These are phyloP conservation scores for Carex scoparia DNA, from an alignment of 176 grass and related monocot genomes.

Conservation along the genomic window DNA sequence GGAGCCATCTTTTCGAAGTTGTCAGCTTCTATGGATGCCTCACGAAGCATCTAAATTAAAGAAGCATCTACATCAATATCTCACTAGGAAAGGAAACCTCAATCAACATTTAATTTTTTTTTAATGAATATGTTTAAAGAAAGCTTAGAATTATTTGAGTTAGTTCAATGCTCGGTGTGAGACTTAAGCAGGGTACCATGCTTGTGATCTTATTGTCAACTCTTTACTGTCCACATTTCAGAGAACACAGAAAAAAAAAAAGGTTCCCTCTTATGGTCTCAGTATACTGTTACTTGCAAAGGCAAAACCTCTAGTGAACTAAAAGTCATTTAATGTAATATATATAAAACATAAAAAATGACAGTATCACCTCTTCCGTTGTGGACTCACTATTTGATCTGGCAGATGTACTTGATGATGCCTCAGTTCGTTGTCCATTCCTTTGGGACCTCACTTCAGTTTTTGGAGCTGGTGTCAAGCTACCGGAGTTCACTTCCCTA, in stretches of 20 bases:
- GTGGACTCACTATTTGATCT: neutral
- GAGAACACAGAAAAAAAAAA: neutral
- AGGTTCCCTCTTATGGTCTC: neutral
- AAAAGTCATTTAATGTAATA: too few species aligned
- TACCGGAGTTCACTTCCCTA: too few species aligned
- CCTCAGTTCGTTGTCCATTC: too few species aligned
- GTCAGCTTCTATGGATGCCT: constrained; percentile 26
- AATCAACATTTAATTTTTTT: too few species aligned
- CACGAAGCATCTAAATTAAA: constrained; percentile 36
- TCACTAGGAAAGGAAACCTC: neutral
- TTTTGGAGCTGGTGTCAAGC: too few species aligned
- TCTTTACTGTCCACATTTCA: neutral
- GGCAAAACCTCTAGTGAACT: neutral
- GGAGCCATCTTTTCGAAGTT: constrained; percentile 35
- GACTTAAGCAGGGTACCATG: neutral
- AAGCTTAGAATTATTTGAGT: neutral
- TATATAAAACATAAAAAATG: neutral
- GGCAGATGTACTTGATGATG: neutral
- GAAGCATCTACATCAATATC: constrained; percentile 22
- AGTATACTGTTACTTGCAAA: neutral
- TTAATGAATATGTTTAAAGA: neutral
- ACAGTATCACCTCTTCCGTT: neutral
- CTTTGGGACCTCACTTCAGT: too few species aligned
- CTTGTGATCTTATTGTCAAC: neutral
- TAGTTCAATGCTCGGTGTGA: neutral